Evolutionary conservation across 768 basidiomycete species (phyloP).

Genomic region (Leccinum uliginosum): DNA sequence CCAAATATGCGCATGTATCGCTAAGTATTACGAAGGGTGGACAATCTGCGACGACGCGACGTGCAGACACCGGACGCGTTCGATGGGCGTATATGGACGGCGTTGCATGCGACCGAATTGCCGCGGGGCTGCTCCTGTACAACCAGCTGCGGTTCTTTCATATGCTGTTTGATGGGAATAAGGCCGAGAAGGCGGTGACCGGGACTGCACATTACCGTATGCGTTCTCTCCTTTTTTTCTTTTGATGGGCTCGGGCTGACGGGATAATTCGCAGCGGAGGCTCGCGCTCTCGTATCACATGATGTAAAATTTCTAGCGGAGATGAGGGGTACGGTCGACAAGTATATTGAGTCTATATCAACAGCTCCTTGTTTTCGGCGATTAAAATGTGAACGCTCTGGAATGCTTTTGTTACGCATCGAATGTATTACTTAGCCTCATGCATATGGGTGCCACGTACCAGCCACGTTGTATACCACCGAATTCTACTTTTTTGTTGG

Average conservation of each 20-base stretch:
- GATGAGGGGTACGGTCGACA: slow-evolving; percentile 59
- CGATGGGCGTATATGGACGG: slow-evolving; percentile 90
- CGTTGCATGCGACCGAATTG: slow-evolving; percentile 56
- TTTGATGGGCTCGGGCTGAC: not conserved
- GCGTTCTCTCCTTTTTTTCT: slow-evolving; percentile 6
- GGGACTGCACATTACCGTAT: slow-evolving; percentile 42
- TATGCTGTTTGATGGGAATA: slow-evolving; percentile 72
- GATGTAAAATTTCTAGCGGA: slow-evolving; percentile 43
- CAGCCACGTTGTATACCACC: too few species aligned
- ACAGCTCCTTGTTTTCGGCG: slow-evolving; percentile 79
- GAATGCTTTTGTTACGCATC: not conserved
- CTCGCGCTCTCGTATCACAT: slow-evolving; percentile 52
- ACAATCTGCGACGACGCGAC: slow-evolving; percentile 81
- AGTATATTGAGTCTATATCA: slow-evolving; percentile 86
- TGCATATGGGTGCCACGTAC: too few species aligned
- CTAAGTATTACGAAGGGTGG: slow-evolving; percentile 87
- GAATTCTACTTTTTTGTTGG: too few species aligned
- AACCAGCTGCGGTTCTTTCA: slow-evolving; percentile 85
- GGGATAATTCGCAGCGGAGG: slow-evolving; percentile 42
- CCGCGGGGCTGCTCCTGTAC: slow-evolving; percentile 47
- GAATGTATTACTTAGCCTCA: too few species aligned
- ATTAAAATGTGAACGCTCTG: slow-evolving; percentile 52
- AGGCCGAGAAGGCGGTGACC: slow-evolving; percentile 49
- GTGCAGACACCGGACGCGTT: slow-evolving; percentile 81
- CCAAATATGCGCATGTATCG: slow-evolving; percentile 75